Conservation (phyloP, 2,329 filamentous ascomycete genomes). For the Zopfia rhizophila region DNA sequence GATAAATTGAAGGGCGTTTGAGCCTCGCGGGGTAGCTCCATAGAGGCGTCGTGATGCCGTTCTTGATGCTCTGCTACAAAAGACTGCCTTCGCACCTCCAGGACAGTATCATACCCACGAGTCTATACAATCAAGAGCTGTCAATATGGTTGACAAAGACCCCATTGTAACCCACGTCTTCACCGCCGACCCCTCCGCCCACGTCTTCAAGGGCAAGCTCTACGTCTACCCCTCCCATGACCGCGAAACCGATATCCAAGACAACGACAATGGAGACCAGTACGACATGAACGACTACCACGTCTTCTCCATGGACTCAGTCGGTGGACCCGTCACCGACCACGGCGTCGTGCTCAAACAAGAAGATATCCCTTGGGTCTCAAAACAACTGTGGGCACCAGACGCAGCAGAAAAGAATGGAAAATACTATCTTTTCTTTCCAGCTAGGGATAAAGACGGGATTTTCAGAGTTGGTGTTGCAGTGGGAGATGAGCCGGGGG, state of each 20-base stretch:
- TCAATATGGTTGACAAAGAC: conserved; percentile 52
- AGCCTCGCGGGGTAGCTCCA: conserved; percentile 36
- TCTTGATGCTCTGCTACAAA: not conserved
- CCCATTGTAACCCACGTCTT: conserved; percentile 80
- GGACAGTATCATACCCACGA: not conserved
- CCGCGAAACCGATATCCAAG: conserved; percentile 75
- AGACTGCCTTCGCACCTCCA: not conserved
- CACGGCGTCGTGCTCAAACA: conserved; percentile 75
- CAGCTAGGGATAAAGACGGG: conserved; percentile 74
- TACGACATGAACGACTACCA: conserved; percentile 89
- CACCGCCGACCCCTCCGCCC: conserved; percentile 82
- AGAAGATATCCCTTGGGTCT: conserved; percentile 78
- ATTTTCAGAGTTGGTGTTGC: conserved; percentile 82
- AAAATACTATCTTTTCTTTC: conserved; percentile 82
- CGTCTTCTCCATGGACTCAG: conserved; percentile 72
- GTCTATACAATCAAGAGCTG: not conserved
- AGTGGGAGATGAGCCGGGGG: conserved; percentile 69
- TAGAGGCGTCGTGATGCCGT: conserved; percentile 34
- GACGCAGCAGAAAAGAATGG: conserved; percentile 76
- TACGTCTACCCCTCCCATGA: conserved; percentile 88
- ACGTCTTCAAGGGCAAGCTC: conserved; percentile 78
- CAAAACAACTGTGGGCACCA: conserved; percentile 83
- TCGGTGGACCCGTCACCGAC: conserved; percentile 71
- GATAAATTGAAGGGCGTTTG: conserved; percentile 31
- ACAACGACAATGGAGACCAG: conserved; percentile 87